Evolutionary conservation across 768 basidiomycete species (phyloP).

Genomic region (Macrocybe gigantea): DNA sequence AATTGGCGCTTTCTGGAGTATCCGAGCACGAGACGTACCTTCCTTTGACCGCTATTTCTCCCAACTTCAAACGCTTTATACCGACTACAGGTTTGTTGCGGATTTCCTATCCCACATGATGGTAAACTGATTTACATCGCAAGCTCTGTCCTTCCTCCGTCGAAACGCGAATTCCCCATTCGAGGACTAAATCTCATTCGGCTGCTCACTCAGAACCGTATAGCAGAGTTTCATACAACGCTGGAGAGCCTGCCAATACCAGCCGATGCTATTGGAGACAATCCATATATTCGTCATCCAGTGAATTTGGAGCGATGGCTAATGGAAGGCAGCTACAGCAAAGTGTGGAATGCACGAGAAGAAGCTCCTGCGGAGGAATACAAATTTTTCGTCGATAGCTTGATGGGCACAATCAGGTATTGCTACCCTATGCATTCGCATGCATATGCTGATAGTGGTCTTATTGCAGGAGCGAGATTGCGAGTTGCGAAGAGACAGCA

Average conservation of each 20-base stretch:
- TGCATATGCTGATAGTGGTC: constrained; percentile 5
- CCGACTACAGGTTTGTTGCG: constrained; percentile 60
- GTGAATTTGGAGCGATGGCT: constrained; percentile 94
- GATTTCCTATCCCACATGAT: neutral
- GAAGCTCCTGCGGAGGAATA: constrained; percentile 93
- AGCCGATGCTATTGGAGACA: constrained; percentile 60
- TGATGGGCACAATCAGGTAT: constrained; percentile 92
- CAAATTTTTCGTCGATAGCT: constrained; percentile 87
- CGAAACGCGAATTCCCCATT: constrained; percentile 82
- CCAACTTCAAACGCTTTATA: constrained; percentile 86
- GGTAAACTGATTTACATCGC: neutral
- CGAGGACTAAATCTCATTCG: constrained; percentile 93
- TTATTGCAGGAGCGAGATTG: constrained; percentile 81
- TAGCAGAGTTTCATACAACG: constrained; percentile 96
- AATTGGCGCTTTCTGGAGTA: constrained; percentile 92
- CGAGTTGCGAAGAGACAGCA: constrained; percentile 91
- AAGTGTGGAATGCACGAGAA: constrained; percentile 93
- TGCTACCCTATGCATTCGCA: constrained; percentile 7
- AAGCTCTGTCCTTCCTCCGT: constrained; percentile 72
- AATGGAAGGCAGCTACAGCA: constrained; percentile 98
- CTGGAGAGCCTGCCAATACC: constrained; percentile 81
- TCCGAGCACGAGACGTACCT: constrained; percentile 81
- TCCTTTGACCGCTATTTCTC: constrained; percentile 95
- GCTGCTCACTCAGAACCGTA: constrained; percentile 90
- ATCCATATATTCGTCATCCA: constrained; percentile 76